A percentile compares a stretch with the other conserved stretches of the same genome.
Evolutionary conservation across 441 rosid species (phyloP).

Genomic region (Raphanus hybrid): DNA sequence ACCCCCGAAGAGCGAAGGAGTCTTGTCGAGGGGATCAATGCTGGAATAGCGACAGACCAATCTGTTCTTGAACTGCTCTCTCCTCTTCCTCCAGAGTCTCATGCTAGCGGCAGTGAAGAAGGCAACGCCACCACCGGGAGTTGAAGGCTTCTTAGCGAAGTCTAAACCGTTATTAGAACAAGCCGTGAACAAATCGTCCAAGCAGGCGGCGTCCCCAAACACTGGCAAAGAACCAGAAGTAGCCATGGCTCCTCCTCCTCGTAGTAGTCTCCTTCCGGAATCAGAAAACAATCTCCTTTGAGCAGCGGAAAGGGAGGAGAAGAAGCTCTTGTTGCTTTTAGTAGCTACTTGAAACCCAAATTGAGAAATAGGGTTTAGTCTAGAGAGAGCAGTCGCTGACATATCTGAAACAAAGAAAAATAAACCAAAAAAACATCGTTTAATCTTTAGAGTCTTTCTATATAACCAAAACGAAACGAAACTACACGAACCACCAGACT

Average conservation of each 20-base stretch:
- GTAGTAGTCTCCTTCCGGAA: conserved; percentile 36
- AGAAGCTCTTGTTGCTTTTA: conserved; percentile 27
- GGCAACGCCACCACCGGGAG: conserved; percentile 34
- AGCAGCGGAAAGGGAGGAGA: conserved; percentile 16
- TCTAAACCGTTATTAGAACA: conserved; percentile 52
- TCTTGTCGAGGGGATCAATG: conserved; percentile 44
- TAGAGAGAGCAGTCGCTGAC: conserved; percentile 71
- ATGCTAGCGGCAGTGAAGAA: conserved; percentile 46
- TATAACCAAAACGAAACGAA: not conserved
- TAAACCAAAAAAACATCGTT: not conserved
- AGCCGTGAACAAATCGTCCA: conserved; percentile 54
- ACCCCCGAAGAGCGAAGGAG: conserved; percentile 39
- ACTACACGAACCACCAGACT: not conserved
- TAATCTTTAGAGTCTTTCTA: not conserved
- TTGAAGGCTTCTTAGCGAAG: conserved; percentile 49
- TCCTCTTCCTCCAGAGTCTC: conserved; percentile 48
- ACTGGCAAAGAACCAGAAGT: conserved; percentile 59
- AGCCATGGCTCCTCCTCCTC: conserved; percentile 51
- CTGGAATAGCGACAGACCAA: conserved; percentile 45
- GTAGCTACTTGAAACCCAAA: conserved; percentile 50
- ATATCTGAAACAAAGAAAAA: conserved; percentile 46
- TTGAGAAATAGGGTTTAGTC: conserved; percentile 51
- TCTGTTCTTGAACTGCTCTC: conserved; percentile 30
- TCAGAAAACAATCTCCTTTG: conserved; percentile 42
- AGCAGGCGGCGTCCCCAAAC: conserved; percentile 57